Evolutionary conservation across 768 basidiomycete species (phyloP).

Genomic region (Sporobolomyces phaffii): DNA sequence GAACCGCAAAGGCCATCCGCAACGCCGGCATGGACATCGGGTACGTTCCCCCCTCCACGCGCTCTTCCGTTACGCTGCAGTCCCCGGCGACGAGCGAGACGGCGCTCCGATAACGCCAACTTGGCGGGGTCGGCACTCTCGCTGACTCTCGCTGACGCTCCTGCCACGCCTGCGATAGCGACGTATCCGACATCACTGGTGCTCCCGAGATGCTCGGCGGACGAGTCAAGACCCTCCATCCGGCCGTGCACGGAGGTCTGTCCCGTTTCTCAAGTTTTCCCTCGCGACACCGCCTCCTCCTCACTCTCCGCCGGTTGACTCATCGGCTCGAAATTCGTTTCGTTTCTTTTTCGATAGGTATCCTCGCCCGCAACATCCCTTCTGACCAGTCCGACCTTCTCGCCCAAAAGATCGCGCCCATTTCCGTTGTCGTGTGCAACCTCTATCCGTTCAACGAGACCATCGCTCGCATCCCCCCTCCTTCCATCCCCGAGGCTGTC

Average conservation of each 20-base stretch:
- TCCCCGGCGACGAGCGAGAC: not conserved
- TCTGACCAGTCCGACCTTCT: constrained; percentile 82
- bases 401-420: constrained; percentile 77
- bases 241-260: constrained; percentile 91
- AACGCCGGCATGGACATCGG: constrained; percentile 85
- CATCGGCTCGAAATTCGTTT: not conserved
- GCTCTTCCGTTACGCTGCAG: too few relatives aligned
- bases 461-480: constrained; percentile 70
- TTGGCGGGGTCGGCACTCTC: too few relatives aligned
- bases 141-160: not conserved
- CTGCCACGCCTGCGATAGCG: constrained; percentile 53
- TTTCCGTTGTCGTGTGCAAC: constrained; percentile 97
- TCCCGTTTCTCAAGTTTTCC: not conserved
- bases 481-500: constrained; percentile 83
- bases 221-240: constrained; percentile 95
- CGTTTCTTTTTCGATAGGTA: constrained; percentile 55
- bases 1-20: constrained; percentile 95
- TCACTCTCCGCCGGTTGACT: constrained; percentile 19
- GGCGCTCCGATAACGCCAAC: too few relatives aligned
- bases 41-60: too few relatives aligned
- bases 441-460: constrained; percentile 94
- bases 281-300: not conserved
- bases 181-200: constrained; percentile 94
- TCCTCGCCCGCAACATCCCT: constrained; percentile 83
- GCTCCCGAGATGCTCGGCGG: constrained; percentile 99